Evolutionary conservation across 164 flowering plant genomes (phyloP), one percentile per base, ranked within the genome.

Genomic region (Euptelea pleiosperma): DNA sequence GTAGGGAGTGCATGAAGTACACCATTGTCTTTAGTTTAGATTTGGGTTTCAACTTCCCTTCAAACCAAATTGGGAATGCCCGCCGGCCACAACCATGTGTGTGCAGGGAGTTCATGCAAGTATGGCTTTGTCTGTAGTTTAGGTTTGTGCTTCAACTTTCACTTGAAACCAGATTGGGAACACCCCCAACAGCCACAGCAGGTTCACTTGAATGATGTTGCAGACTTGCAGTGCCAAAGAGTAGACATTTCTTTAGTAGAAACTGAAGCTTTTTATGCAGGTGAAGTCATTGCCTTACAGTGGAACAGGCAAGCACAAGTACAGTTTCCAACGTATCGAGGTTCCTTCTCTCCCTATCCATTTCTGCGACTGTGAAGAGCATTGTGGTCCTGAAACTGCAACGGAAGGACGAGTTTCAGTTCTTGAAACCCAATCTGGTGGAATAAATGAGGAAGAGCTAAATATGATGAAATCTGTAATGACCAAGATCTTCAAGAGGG

Each of bases 301-400:
- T 59, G 98, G 98, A 62, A 77, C 85, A 16, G 97, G 98, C 58
- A 93, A 87, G 69, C 98, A 93, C 78, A 89, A 87, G 61, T 93
- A 89, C 77, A 89, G 96, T 68, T 93, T 93, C 68, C 93, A 77
- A 37, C 88, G 86, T 14, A 62, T 84, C 43, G 75, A 79, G 53
- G 78, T 71, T 49, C 96, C 89, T 66, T 45, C 87, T 28, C 70
- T 83, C 9, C 98, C 98, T 7, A 46, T 59, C 39, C 75, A 87
- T 70, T 89, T 86, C 66, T 93, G 98, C 60, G 98, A 86, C 59
- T 93, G 98, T 72, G 92, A 88, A 56, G 86, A 84, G 65, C 98
- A 93, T 64, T 68, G 61, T 74, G 61, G 26, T 42, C 55, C 75
- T 63, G 61, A 64, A 25, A 26, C 62, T 60, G 51, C 54, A 11